These are phyloP conservation scores for Corymbia maculata DNA, from an alignment of 345 rosid genomes.

Conservation along the genomic window DNA sequence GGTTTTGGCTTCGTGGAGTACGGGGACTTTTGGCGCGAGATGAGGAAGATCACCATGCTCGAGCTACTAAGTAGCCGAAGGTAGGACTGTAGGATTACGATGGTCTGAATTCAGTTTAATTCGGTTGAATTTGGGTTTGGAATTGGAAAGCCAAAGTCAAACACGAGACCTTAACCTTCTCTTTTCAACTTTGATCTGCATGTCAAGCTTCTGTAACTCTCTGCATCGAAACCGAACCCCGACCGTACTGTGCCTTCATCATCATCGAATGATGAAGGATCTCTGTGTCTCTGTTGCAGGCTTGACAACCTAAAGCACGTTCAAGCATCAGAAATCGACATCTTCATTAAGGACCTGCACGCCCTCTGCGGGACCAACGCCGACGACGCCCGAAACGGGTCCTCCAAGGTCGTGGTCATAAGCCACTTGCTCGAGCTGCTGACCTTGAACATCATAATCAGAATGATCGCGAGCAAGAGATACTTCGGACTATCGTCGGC, in stretches of 20 bases:
- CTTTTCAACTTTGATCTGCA: background rate
- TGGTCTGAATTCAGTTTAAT: background rate
- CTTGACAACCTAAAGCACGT: constrained; percentile 10
- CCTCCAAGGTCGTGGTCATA: background rate
- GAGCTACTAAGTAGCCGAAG: constrained; percentile 48
- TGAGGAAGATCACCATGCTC: constrained; percentile 44
- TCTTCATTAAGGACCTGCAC: constrained; percentile 32
- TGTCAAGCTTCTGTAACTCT: background rate
- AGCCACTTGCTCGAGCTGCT: constrained; percentile 29
- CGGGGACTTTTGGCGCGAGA: constrained; percentile 57
- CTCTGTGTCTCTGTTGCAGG: background rate
- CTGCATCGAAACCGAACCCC: background rate
- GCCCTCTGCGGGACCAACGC: background rate
- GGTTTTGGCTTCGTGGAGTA: constrained; percentile 37
- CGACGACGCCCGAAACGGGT: background rate
- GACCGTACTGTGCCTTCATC: background rate
- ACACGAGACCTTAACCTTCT: background rate
- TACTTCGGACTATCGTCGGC: background rate
- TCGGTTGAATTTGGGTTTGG: background rate
- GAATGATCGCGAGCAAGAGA: constrained; percentile 43
- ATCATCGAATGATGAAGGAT: background rate
- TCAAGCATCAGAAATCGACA: constrained; percentile 26
- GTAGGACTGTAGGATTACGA: constrained; percentile 7
- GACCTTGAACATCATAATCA: constrained; percentile 43
- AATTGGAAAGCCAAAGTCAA: background rate